These are phyloP conservation scores for Erythrophleum ivorense DNA, from an alignment of 331 rosid species.

Conservation along the genomic window DNA sequence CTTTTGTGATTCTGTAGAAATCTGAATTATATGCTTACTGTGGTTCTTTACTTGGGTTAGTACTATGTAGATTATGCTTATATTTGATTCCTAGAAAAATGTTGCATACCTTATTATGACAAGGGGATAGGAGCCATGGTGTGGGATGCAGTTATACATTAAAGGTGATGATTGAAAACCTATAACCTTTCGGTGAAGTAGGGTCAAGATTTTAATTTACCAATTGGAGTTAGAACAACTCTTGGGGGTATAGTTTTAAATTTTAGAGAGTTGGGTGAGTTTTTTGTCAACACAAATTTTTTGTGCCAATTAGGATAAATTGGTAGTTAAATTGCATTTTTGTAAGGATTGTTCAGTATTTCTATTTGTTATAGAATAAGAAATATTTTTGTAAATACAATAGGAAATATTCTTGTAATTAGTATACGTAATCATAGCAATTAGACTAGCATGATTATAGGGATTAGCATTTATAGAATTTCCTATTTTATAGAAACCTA, in stretches of 20 bases:
- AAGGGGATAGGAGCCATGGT: background rate
- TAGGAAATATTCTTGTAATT: no score
- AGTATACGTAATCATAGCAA: no score
- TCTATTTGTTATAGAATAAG: no score
- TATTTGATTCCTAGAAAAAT: background rate
- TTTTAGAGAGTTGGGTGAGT: background rate
- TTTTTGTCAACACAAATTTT: background rate
- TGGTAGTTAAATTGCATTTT: background rate
- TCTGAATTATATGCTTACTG: background rate
- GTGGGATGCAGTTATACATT: background rate
- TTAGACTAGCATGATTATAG: no score
- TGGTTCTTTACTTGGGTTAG: background rate
- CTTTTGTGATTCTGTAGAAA: background rate
- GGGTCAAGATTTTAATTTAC: background rate
- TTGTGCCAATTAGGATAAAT: background rate
- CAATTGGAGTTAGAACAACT: background rate
- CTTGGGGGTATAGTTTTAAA: background rate
- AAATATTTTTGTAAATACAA: no score
- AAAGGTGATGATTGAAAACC: background rate
- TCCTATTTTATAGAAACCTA: no score
- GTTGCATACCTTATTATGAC: background rate
- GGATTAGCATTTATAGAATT: no score
- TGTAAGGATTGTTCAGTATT: background rate
- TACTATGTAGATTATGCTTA: slow-evolving; percentile 6
- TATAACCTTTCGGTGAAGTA: background rate